A percentile compares a stretch with the other conserved stretches of the same genome.
Evolutionary conservation across 495 filamentous ascomycete species (phyloP).

Genomic region (Polyplosphaeria fusca): DNA sequence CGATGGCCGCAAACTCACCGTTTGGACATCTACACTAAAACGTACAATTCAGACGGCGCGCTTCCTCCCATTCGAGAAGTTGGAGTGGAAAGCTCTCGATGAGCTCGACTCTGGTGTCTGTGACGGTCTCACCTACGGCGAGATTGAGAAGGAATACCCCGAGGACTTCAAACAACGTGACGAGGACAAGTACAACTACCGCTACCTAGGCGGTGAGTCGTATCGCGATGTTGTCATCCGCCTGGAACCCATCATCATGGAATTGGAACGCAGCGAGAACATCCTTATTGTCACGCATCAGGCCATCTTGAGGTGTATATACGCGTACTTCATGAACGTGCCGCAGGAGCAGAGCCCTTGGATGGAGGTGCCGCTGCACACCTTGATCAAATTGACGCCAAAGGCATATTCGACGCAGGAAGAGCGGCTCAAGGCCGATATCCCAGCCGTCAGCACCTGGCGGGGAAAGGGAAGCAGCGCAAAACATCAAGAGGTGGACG

Average conservation of each 20-base stretch:
- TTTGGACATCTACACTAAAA: slow-evolving; percentile 94
- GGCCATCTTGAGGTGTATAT: slow-evolving; percentile 93
- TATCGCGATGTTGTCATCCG: slow-evolving; percentile 98
- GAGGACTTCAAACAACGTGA: slow-evolving; percentile 93
- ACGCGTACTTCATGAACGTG: slow-evolving; percentile 97
- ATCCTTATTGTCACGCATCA: slow-evolving; percentile 98
- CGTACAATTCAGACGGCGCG: slow-evolving; percentile 90
- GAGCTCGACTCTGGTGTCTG: slow-evolving; percentile 96
- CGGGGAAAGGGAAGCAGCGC: slow-evolving; percentile 86
- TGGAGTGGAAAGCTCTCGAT: slow-evolving; percentile 98
- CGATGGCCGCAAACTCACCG: slow-evolving; percentile 75
- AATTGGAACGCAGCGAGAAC: slow-evolving; percentile 90
- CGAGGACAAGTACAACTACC: slow-evolving; percentile 98
- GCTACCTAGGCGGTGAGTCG: slow-evolving; percentile 92
- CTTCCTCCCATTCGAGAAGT: slow-evolving; percentile 80
- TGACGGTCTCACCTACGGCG: slow-evolving; percentile 89
- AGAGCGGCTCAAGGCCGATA: slow-evolving; percentile 79
- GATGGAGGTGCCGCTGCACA: slow-evolving; percentile 95
- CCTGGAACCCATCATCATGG: slow-evolving; percentile 99
- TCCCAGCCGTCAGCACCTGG: slow-evolving; percentile 93
- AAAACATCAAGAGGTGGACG: slow-evolving; percentile 53
- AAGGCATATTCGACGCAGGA: slow-evolving; percentile 91
- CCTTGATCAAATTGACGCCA: slow-evolving; percentile 91
- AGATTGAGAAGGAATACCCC: slow-evolving; percentile 85
- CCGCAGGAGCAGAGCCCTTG: slow-evolving; percentile 90